Conservation (phyloP, 164 flowering plant genomes). For the Magnolia kwangsiensis region DNA sequence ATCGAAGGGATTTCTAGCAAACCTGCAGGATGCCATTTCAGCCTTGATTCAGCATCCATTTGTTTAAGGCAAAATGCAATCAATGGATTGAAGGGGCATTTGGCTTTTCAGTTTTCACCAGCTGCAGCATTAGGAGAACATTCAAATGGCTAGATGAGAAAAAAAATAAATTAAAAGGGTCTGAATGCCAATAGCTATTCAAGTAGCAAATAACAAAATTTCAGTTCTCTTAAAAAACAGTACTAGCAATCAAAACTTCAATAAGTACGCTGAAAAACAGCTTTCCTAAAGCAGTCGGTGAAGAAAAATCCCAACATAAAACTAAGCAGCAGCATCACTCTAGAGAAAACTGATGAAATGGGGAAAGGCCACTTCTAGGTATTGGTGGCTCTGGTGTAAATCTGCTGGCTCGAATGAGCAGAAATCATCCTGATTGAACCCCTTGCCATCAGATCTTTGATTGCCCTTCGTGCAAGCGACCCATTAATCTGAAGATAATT, state of each 20-base stretch:
- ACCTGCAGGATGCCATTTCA: too few relatives aligned
- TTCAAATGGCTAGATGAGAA: too few relatives aligned
- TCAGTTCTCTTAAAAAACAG: not conserved
- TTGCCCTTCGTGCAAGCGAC: conserved; percentile 32
- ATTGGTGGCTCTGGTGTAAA: conserved; percentile 36
- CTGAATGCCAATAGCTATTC: too few relatives aligned
- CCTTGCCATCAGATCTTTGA: conserved; percentile 30
- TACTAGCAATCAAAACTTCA: not conserved
- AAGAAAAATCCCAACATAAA: not conserved
- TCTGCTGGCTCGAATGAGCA: conserved; percentile 30
- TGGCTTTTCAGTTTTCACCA: too few relatives aligned
- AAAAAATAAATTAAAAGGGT: too few relatives aligned
- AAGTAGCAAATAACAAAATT: too few relatives aligned
- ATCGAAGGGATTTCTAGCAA: too few relatives aligned
- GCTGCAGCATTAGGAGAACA: too few relatives aligned
- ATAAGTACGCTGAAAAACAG: not conserved
- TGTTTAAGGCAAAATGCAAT: too few relatives aligned
- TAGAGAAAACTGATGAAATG: not conserved
- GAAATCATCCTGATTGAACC: conserved; percentile 34
- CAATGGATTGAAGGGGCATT: too few relatives aligned
- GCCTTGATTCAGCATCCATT: too few relatives aligned
- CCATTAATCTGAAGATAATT: conserved; percentile 25
- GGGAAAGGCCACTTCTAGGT: conserved; percentile 14
- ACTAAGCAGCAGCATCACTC: not conserved
- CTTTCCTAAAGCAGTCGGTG: not conserved